Percentiles rank a stretch among this genome's conserved stretches.
Conservation (phyloP, 2,329 filamentous ascomycete species). For the Fusarium oxysporum region DNA sequence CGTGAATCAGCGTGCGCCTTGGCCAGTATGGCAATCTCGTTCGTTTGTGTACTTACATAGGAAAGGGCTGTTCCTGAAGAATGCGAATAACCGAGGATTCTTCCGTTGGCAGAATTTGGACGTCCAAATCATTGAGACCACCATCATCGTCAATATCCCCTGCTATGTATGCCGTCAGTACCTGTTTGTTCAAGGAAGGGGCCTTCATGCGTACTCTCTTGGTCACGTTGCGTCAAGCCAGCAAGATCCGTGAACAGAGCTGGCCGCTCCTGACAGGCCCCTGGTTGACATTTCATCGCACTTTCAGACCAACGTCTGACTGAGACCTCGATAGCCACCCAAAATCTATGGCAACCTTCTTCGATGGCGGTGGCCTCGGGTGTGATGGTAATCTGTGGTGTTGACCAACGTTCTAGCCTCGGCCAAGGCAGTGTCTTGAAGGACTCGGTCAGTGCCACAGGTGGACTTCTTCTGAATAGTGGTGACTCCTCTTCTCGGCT, state of each 20-base stretch:
- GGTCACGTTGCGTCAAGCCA: constrained; percentile 18
- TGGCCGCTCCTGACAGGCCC: constrained; percentile 2
- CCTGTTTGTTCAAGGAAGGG: not conserved
- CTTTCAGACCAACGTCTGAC: constrained; percentile 45
- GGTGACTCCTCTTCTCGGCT: not conserved
- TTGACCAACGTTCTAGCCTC: constrained; percentile 47
- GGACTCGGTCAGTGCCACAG: not conserved
- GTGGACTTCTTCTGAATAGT: not conserved
- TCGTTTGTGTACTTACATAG: constrained; percentile 51
- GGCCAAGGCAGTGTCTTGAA: not conserved
- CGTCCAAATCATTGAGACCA: constrained; percentile 61
- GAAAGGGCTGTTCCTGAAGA: constrained; percentile 57
- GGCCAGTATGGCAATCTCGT: not conserved
- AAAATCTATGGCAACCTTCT: constrained; percentile 53
- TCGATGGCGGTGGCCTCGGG: constrained; percentile 54
- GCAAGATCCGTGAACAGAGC: constrained; percentile 3
- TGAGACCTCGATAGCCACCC: constrained; percentile 63
- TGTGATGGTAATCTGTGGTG: constrained; percentile 58
- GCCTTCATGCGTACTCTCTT: constrained; percentile 36
- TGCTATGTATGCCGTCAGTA: constrained; percentile 32
- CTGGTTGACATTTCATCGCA: not conserved
- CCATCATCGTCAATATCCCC: constrained; percentile 56
- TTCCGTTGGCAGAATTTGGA: constrained; percentile 58
- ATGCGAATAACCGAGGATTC: constrained; percentile 59
- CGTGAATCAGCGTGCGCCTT: constrained; percentile 25